Conservation (phyloP, 441 rosid genomes). For the Manihot esculenta region DNA sequence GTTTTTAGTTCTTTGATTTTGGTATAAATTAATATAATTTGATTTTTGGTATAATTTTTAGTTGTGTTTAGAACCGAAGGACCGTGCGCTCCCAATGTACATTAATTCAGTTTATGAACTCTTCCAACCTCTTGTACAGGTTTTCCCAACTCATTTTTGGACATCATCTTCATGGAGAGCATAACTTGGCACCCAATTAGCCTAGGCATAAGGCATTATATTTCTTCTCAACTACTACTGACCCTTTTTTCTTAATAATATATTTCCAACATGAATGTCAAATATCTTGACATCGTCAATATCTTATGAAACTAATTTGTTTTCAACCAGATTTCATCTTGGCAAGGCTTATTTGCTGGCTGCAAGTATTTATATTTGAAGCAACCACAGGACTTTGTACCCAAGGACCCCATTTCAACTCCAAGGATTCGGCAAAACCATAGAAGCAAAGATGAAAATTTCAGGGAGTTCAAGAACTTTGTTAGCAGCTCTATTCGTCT, state of each 20-base stretch:
- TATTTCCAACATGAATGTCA: neutral
- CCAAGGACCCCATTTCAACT: conserved; percentile 11
- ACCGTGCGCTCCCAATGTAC: too few relatives aligned
- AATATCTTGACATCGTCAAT: conserved; percentile 1
- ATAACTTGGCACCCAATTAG: neutral
- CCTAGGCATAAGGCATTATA: too few relatives aligned
- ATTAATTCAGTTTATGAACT: neutral
- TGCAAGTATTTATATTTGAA: conserved; percentile 22
- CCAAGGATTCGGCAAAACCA: neutral
- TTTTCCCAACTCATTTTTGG: neutral
- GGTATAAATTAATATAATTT: too few relatives aligned
- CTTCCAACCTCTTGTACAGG: neutral
- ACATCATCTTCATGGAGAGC: neutral
- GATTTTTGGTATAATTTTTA: too few relatives aligned
- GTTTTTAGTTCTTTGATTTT: too few relatives aligned
- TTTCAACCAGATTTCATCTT: neutral
- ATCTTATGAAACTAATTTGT: neutral
- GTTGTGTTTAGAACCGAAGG: too few relatives aligned
- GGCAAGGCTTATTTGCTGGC: conserved; percentile 14
- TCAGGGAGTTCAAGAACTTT: conserved; percentile 35
- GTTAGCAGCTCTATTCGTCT: conserved; percentile 31
- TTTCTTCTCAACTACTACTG: too few relatives aligned
- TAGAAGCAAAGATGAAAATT: conserved; percentile 3
- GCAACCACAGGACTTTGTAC: neutral
- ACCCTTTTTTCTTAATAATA: too few relatives aligned